Evolutionary conservation across 139 green algal genomes (phyloP), one percentile per base, ranked within the genome.

Genomic region (Chlorokybus atmophyticus): DNA sequence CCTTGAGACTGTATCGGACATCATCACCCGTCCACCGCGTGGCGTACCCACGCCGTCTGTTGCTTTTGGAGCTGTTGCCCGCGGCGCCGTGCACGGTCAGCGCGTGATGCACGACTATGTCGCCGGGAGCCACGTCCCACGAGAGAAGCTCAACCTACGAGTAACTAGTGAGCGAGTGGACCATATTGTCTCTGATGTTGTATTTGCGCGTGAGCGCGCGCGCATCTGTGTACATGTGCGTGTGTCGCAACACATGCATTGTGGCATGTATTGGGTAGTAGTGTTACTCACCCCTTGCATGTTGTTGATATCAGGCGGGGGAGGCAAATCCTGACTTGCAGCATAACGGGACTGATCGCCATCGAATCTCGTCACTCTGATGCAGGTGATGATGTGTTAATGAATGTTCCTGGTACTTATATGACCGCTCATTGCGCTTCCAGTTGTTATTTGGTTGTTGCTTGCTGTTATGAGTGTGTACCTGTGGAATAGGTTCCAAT

Each of bases 401-500:
- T 55, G 10, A n/a, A 8, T 55, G 14, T 49, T 17, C 23, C 23
- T 55, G 10, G 10, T 14, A 41, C 25, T 55, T 49, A 8, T 41
- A 41, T 38, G 29, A 10, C 14, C 10, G 10, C 10, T 41, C 23
- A 10, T 14, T 14, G 48, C 25, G 29, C 25, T 29, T 14, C 25
- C 24, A 55, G 14, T n/a, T n/a, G n/a, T n/a, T n/a, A n/a, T n/a
- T n/a, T n/a, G n/a, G n/a, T n/a, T n/a, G n/a, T 23, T 17, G 17
- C 14, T 17, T 47, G 38, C 38, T 47, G 38, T 17, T 17, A 47
- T 47, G 38, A 47, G 17, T 47, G 38, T 23, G 44, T 53, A 59
- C 52, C 52, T 52, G 52, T 59, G 52, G 19, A 59, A n/a, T 8
- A 59, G 52, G 25, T 59, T 44, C 52, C 52, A 59, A 21, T 59